These are phyloP conservation scores for Claviceps arundinis DNA, from an alignment of 2,329 filamentous ascomycete species.

Conservation along the genomic window DNA sequence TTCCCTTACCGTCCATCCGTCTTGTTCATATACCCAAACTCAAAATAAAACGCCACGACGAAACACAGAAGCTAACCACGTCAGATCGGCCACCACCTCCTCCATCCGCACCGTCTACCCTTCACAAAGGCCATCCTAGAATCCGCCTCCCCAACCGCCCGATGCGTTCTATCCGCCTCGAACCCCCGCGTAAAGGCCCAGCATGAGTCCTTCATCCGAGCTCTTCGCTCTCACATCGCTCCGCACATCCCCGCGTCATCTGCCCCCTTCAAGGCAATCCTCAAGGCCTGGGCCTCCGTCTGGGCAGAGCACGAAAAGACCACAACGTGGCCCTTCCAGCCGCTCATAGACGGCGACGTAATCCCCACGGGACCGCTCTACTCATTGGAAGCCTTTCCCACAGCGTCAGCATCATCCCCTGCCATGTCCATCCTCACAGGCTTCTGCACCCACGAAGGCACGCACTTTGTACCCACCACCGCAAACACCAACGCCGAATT, in stretches of 20 bases:
- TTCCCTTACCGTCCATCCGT: neutral
- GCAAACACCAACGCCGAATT: slow-evolving; percentile 39
- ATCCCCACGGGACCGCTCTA: slow-evolving; percentile 44
- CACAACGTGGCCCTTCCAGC: slow-evolving; percentile 53
- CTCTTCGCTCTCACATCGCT: neutral
- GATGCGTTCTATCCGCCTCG: slow-evolving; percentile 36
- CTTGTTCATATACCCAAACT: too few species aligned
- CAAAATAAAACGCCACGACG: neutral
- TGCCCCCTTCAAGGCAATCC: neutral
- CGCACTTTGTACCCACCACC: slow-evolving; percentile 43
- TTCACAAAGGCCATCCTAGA: slow-evolving; percentile 43
- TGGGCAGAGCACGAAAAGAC: slow-evolving; percentile 29
- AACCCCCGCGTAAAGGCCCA: slow-evolving; percentile 46
- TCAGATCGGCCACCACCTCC: slow-evolving; percentile 55
- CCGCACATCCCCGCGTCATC: neutral
- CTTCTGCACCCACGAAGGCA: slow-evolving; percentile 58
- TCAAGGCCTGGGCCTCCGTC: slow-evolving; percentile 28
- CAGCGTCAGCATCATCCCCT: neutral
- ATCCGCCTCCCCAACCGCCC: slow-evolving; percentile 41
- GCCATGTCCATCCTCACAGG: slow-evolving; percentile 43
- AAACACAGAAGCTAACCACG: neutral
- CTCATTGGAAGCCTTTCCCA: slow-evolving; percentile 31
- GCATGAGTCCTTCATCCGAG: slow-evolving; percentile 19
- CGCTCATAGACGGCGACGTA: slow-evolving; percentile 48
- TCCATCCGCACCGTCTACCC: slow-evolving; percentile 31